phyloP scores from a whole-genome alignment of 2,329 filamentous ascomycete genomes.

The Neofusicoccum umdonicola region DNA sequence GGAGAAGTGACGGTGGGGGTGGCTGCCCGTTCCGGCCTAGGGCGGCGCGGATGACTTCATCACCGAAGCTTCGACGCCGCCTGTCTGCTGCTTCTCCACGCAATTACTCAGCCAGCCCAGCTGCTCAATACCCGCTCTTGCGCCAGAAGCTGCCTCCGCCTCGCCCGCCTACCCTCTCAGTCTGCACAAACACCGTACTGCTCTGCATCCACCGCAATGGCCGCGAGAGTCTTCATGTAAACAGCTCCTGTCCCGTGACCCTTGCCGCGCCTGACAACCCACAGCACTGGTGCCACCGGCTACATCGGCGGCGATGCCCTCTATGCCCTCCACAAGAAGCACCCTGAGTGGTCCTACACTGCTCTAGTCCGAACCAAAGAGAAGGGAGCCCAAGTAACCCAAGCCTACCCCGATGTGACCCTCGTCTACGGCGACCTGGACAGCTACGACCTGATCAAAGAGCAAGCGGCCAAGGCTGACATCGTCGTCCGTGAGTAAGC shows the following conservation, averaged over 20 bases:
- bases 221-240: constrained; percentile 2
- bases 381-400: neutral
- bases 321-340: constrained; percentile 1
- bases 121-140: neutral
- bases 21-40: neutral
- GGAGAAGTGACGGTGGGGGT: neutral
- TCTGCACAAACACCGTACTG: too few relatives aligned
- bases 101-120: neutral
- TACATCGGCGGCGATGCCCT: constrained; percentile 18
- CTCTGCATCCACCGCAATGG: neutral
- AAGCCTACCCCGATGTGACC: constrained; percentile 6
- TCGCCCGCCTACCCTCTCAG: too few relatives aligned
- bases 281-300: constrained; percentile 11
- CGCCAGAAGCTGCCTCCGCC: neutral
- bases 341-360: constrained; percentile 8
- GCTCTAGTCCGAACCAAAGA: constrained; percentile 6
- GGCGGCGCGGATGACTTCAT: neutral
- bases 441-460: constrained; percentile 10
- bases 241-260: neutral
- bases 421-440: constrained; percentile 13
- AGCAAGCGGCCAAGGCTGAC: constrained; percentile 8
- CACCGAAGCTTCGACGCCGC: too few relatives aligned
- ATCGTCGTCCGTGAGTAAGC: constrained; percentile 24
- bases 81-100: neutral
- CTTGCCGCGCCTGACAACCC: neutral